phyloP scores from a whole-genome alignment of 106 monocot genomes.

The Allium sativum region DNA sequence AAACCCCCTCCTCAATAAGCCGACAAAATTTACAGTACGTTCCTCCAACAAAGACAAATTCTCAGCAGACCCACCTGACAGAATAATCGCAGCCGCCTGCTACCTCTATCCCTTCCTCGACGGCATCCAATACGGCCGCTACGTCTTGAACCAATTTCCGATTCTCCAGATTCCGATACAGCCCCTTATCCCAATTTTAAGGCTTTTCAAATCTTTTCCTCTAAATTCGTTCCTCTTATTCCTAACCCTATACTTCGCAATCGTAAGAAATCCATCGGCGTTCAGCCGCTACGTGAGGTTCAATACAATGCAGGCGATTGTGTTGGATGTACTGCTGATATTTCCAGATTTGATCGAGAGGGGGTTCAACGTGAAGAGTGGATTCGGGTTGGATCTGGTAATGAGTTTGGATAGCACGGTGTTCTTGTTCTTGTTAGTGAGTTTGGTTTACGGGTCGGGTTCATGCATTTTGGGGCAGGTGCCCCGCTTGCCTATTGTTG shows the following conservation, averaged over 20 bases:
- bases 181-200: constrained; percentile 68
- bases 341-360: constrained; percentile 86
- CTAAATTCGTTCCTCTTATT: constrained; percentile 74
- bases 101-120: constrained; percentile 96
- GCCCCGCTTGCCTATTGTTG: constrained; percentile 76
- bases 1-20: neutral
- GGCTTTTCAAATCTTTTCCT: constrained; percentile 62
- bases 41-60: constrained; percentile 6
- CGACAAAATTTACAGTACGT: neutral
- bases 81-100: constrained; percentile 63
- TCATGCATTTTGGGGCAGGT: constrained; percentile 63
- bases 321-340: constrained; percentile 83
- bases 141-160: constrained; percentile 70
- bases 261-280: constrained; percentile 63
- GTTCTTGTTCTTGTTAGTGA: constrained; percentile 67
- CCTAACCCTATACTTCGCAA: constrained; percentile 84
- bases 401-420: constrained; percentile 84
- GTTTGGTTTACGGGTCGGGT: constrained; percentile 57
- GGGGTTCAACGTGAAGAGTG: constrained; percentile 29
- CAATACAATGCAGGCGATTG: constrained; percentile 99
- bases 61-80: constrained; percentile 49
- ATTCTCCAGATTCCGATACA: constrained; percentile 37
- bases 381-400: constrained; percentile 54
- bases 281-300: constrained; percentile 92
- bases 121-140: constrained; percentile 72